Evolutionary conservation across 495 filamentous ascomycete genomes (phyloP), one percentile per base, ranked within the genome.

Genomic region (Penicillium atrosanguineum): DNA sequence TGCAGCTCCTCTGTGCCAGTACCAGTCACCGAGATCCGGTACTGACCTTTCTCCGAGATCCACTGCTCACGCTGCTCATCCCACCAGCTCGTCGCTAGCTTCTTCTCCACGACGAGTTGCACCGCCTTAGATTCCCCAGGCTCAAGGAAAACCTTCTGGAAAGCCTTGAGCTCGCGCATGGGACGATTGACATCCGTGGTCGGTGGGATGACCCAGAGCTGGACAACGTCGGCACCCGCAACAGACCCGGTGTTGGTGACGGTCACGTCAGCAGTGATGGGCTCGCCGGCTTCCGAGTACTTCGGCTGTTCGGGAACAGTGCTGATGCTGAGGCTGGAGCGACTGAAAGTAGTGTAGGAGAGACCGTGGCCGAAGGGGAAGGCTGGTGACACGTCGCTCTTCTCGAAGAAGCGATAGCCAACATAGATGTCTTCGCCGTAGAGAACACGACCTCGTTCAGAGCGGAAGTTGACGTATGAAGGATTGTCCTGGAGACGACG

Each of bases 291-390:
- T n/a, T 55, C 56, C 4, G 48, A 18, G 47, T 63, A 62, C n/a
- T 53, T 49, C 69, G 67, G 2, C 29, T 65, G 49, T 38, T 71
- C 70, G 0, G 68, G 67, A 0, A 52, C 48, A 4, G 69, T 70
- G 18, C 52, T 19, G 23, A 89, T 68, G 0, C 70, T 76, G 14
- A 87, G 77, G 15, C 78, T 69, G 16, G 84, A 84, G 53, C 88
- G 86, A 18, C 69, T 69, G 60, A 94, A 94, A 3, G 75, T 82
- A 0, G 88, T 89, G 63, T 93, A 94, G 0, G 86, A 89, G 7
- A 95, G 81, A 9, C 90, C 90, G 62, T 91, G 83, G 20, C 90
- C 90, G 56, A 94, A 94, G 29, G 83, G 79, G 68, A 91, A 93
- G 0, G 86, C 76, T 0, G 87, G 84, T 2, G 73, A 67, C 26